phyloP scores from a whole-genome alignment of 345 rosid species.

The Pistacia integerrima region DNA sequence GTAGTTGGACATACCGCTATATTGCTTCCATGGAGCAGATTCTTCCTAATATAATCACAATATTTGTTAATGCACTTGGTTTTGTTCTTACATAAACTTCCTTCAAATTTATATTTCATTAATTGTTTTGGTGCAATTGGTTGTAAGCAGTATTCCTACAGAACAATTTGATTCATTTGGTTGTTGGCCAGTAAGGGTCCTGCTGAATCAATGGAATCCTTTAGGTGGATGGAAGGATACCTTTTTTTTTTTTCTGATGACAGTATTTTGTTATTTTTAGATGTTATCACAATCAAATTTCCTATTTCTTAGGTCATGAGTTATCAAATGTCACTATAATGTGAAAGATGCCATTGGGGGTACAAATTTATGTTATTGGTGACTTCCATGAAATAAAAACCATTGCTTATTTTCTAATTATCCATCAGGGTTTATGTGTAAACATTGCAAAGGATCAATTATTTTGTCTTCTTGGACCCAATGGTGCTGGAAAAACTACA shows the following conservation, averaged over 20 bases:
- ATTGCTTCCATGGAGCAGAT: background rate
- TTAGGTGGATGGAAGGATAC: constrained; percentile 7
- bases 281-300: background rate
- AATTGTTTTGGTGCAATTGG: background rate
- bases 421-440: constrained; percentile 75
- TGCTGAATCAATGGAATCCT: constrained; percentile 1
- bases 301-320: background rate
- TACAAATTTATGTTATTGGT: background rate
- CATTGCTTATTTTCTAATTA: constrained; percentile 16
- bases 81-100: background rate
- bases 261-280: background rate
- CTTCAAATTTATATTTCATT: background rate
- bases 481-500: constrained; percentile 97
- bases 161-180: constrained; percentile 4
- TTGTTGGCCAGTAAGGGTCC: background rate
- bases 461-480: constrained; percentile 96
- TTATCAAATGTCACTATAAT: background rate
- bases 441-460: constrained; percentile 81
- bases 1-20: background rate
- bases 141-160: background rate
- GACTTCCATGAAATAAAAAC: constrained; percentile 8
- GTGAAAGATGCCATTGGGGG: constrained; percentile 5
- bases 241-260: background rate
- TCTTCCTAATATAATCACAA: background rate
- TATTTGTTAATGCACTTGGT: background rate